These are phyloP conservation scores for Saccharomycopsis olivae DNA, from an alignment of 805 yeast genomes.

Conservation along the genomic window DNA sequence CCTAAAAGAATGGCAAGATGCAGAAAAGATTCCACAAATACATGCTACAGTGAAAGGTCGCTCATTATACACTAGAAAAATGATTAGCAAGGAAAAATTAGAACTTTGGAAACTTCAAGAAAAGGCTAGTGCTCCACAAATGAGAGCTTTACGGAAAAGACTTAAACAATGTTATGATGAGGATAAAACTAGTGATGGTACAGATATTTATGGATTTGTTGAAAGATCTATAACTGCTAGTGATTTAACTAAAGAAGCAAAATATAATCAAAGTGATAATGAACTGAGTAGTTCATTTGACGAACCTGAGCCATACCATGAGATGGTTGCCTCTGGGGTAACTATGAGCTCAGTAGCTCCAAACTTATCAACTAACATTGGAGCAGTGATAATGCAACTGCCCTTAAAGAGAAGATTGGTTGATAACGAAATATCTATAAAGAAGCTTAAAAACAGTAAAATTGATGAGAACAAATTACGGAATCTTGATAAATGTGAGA, in stretches of 20 bases:
- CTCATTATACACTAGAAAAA: conserved; percentile 3
- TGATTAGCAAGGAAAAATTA: not conserved
- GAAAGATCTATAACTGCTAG: conserved; percentile 8
- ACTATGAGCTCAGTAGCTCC: not conserved
- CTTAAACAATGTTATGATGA: not conserved
- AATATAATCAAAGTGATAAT: not conserved
- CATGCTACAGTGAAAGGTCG: conserved; percentile 3
- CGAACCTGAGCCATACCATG: not conserved
- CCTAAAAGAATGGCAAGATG: conserved; percentile 13
- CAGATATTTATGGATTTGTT: conserved; percentile 4
- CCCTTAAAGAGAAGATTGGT: no score
- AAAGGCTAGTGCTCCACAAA: not conserved
- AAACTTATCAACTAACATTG: not conserved
- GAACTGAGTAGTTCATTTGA: not conserved
- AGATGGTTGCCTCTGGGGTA: not conserved
- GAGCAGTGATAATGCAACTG: not conserved
- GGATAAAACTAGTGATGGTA: conserved; percentile 1
- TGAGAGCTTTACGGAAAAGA: not conserved
- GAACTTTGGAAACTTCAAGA: not conserved
- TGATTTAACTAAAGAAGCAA: conserved; percentile 1
- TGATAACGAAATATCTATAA: not conserved
- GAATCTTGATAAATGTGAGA: conserved; percentile 50
- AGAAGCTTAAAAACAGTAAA: not conserved
- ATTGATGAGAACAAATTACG: not conserved
- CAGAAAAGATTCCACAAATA: conserved; percentile 3